Percentiles rank a stretch among this genome's conserved stretches.
Conservation (phyloP, 345 rosid genomes). For the Populus euphratica region DNA sequence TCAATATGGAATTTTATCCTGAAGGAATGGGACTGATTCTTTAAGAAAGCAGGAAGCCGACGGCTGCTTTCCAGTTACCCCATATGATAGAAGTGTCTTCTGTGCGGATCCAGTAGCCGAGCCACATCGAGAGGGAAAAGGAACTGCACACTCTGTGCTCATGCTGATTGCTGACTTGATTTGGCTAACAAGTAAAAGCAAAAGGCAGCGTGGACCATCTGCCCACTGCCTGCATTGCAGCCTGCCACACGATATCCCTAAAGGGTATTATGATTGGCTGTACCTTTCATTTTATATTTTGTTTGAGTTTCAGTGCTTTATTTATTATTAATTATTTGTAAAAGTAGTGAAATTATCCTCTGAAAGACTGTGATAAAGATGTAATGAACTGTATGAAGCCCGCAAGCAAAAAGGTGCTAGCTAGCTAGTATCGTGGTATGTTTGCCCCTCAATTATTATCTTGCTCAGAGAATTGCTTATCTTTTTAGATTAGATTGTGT, state of each 20-base stretch:
- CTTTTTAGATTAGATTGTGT: too few relatives aligned
- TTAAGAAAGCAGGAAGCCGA: background rate
- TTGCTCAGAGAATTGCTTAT: background rate
- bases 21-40: background rate
- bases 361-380: background rate
- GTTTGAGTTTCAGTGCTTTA: background rate
- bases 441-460: slow-evolving; percentile 21
- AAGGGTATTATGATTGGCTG: background rate
- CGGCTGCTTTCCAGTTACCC: background rate
- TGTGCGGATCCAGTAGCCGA: too few relatives aligned
- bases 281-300: background rate
- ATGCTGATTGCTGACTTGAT: slow-evolving; percentile 19
- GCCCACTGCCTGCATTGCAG: slow-evolving; percentile 5
- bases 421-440: slow-evolving; percentile 24
- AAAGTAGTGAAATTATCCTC: background rate
- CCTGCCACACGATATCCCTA: slow-evolving; percentile 17
- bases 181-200: slow-evolving; percentile 9
- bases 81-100: too few relatives aligned
- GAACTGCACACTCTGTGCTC: background rate
- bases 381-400: slow-evolving; percentile 17
- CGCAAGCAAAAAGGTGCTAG: slow-evolving; percentile 16
- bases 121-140: too few relatives aligned
- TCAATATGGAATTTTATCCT: too few relatives aligned
- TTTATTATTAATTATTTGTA: background rate
- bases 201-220: slow-evolving; percentile 19